A percentile compares a stretch with the other conserved stretches of the same genome.
phyloP scores from a whole-genome alignment of 441 rosid genomes.

The Gossypium lobatum region DNA sequence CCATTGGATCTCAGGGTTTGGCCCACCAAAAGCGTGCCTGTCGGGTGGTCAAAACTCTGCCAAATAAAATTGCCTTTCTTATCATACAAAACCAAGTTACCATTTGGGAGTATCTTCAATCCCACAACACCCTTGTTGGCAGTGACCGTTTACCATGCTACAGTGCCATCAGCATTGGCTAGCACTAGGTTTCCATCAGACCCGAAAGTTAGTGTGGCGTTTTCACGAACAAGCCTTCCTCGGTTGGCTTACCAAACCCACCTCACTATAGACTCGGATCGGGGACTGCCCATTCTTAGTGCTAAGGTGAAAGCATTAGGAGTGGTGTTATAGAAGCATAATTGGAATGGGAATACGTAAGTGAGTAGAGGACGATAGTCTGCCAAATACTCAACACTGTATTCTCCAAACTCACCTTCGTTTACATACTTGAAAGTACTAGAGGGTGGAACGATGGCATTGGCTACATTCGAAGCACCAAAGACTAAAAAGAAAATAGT shows the following conservation, averaged over 20 bases:
- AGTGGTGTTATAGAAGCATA: slow-evolving; percentile 63
- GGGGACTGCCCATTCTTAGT: slow-evolving; percentile 29
- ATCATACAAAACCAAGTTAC: slow-evolving; percentile 62
- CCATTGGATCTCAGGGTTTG: slow-evolving; percentile 40
- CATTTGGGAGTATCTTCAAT: slow-evolving; percentile 34
- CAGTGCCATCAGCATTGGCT: slow-evolving; percentile 36
- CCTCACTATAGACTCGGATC: slow-evolving; percentile 29
- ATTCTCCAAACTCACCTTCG: slow-evolving; percentile 8
- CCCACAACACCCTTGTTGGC: slow-evolving; percentile 58
- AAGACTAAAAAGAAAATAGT: not conserved
- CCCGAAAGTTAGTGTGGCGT: slow-evolving; percentile 24
- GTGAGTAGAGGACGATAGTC: not conserved
- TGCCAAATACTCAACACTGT: not conserved
- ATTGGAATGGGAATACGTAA: slow-evolving; percentile 25
- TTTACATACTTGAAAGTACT: not conserved
- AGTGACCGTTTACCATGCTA: slow-evolving; percentile 63
- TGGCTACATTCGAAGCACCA: not conserved
- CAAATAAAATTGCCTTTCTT: slow-evolving; percentile 43
- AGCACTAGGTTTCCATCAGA: slow-evolving; percentile 34
- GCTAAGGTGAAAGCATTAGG: slow-evolving; percentile 39
- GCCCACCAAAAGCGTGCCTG: slow-evolving; percentile 61
- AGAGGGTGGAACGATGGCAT: not conserved
- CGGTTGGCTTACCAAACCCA: slow-evolving; percentile 68
- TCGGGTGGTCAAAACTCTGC: slow-evolving; percentile 72
- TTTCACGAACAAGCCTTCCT: slow-evolving; percentile 41